A percentile compares a stretch with the other conserved stretches of the same genome.
Conservation (phyloP, 225 moss, liverwort and hornwort species). For the Thuidium tamariscinum region DNA sequence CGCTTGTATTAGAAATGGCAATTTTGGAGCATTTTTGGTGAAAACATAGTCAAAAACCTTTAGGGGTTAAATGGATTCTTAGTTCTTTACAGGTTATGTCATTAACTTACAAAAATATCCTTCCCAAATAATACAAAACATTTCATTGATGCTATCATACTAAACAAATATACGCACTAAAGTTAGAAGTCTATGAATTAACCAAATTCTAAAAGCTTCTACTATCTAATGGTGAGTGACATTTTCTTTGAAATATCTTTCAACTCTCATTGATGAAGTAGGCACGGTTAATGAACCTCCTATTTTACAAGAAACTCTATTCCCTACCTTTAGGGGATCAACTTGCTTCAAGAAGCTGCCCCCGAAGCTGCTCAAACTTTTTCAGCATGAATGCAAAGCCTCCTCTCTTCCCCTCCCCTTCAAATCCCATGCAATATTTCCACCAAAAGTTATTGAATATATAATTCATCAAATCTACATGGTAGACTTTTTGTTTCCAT, state of each 20-base stretch:
- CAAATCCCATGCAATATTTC: not conserved
- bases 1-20: no score
- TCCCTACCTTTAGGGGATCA: not conserved
- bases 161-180: not conserved
- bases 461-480: no score
- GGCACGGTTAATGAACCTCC: accelerated
- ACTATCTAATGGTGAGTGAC: accelerated
- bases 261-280: not conserved
- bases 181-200: accelerated
- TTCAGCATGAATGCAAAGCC: not conserved
- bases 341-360: no score
- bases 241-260: not conserved
- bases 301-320: not conserved
- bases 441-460: not conserved
- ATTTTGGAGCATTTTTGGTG: no score
- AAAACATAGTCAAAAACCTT: no score
- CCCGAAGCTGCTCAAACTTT: accelerated
- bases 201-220: accelerated
- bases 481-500: not conserved
- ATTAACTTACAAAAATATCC: not conserved
- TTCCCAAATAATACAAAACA: not conserved
- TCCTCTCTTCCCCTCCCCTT: not conserved
- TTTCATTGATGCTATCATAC: not conserved
- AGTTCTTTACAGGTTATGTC: accelerated
- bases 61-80: no score